Percentiles rank a stretch among this genome's conserved stretches.
phyloP scores from a whole-genome alignment of 2,329 filamentous ascomycete genomes.

The Colletotrichum tropicicola region DNA sequence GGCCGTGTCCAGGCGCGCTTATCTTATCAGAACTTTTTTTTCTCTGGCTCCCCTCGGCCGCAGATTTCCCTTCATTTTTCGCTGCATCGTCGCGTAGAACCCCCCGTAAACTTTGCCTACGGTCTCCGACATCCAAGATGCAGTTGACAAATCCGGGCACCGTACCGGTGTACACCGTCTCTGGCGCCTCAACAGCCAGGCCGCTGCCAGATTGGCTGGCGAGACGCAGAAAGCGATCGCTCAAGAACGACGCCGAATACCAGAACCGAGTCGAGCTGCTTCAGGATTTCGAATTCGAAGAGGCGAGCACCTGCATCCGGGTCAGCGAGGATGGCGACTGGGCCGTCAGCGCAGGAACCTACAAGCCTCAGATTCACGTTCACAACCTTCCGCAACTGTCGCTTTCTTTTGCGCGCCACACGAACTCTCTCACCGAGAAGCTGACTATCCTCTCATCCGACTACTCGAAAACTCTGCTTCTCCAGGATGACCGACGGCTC shows the following conservation, averaged over 20 bases:
- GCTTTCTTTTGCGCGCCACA: slow-evolving; percentile 93
- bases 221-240: slow-evolving; percentile 84
- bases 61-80: slow-evolving; percentile 16
- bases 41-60: slow-evolving; percentile 11
- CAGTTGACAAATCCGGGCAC: slow-evolving; percentile 84
- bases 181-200: slow-evolving; percentile 86
- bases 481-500: slow-evolving; percentile 89
- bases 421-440: slow-evolving; percentile 88
- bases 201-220: slow-evolving; percentile 96
- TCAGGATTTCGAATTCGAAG: slow-evolving; percentile 98
- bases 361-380: slow-evolving; percentile 85
- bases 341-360: slow-evolving; percentile 78
- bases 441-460: slow-evolving; percentile 90
- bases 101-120: not conserved
- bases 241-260: slow-evolving; percentile 93
- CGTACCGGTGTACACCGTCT: slow-evolving; percentile 93
- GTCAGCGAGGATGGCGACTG: slow-evolving; percentile 96
- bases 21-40: slow-evolving; percentile 34
- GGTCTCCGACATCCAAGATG: slow-evolving; percentile 57
- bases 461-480: slow-evolving; percentile 92
- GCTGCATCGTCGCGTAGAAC: slow-evolving; percentile 23
- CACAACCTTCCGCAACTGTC: slow-evolving; percentile 94
- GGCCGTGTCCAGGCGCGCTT: slow-evolving; percentile 18
- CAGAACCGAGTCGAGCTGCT: slow-evolving; percentile 93
- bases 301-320: slow-evolving; percentile 89